Base-by-base conservation (phyloP, 177 flowering plant species). In the Vitis hybrid region DNA sequence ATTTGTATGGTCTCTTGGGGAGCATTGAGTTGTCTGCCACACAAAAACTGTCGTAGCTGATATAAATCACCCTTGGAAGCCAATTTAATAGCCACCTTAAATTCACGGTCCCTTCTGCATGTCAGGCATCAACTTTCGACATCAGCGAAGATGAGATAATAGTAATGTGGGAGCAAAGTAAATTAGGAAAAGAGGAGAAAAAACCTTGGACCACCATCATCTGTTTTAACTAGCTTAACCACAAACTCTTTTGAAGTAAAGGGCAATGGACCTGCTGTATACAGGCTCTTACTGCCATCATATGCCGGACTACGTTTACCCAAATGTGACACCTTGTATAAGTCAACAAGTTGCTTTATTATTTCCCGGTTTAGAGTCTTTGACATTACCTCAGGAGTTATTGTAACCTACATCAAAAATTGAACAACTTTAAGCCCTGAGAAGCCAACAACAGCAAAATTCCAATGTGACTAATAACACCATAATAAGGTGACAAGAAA, bases 1-100 rank as follows among this genome's bases (percentile, higher is more conserved):
- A 59, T 83, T 76, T 94, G 98, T 0, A 96, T 80, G 1, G 86
- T 78, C 21, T 96, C 98, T 2, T 94, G 90, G 0, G 98, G 96
- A 2, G 61, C 60, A 69, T 91, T 97, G 11, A 10, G 56, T 14
- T 80, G 87, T 35, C 76, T 68, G 1, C 89, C 68, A 1, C 10
- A 1, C 7, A 93, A 15, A 74, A 87, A 95, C 35, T 87, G 80
- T 11, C 56, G 73, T 13, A 95, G 75, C 56, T 89, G 87, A 50
- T 83, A 74, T 1, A 86, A 40, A 67, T 92, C 91, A 7, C 79
- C 65, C 66, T 68, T 79, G 0, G 88, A 68, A 21, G 91, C 98
- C 68, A 86, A 78, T 52, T 84, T 89, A 3, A 95, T 83, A 0
- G 83, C 64, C 16, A 95, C 93, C 71, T 80, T 85, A 55, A 86